phyloP scores from a whole-genome alignment of 2,329 filamentous ascomycete species.

The Pseudocercospora macadamiae region DNA sequence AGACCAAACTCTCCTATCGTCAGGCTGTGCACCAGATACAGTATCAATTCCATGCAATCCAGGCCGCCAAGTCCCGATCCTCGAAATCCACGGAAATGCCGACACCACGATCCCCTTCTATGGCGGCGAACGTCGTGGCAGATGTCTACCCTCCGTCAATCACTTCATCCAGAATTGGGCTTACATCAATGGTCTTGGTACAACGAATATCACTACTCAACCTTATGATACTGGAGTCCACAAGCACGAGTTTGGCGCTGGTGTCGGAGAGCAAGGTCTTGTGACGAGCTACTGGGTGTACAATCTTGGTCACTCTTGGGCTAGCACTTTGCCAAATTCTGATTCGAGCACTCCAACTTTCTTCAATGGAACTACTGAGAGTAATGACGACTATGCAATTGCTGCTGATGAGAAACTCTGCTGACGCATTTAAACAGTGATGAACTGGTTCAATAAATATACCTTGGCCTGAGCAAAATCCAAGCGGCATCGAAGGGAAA shows the following conservation, averaged over 20 bases:
- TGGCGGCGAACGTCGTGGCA: slow-evolving; percentile 38
- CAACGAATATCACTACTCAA: slow-evolving; percentile 30
- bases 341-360: slow-evolving; percentile 20
- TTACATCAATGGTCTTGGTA: slow-evolving; percentile 36
- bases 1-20: slow-evolving; percentile 17
- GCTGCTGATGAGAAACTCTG: no score
- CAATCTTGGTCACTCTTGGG: slow-evolving; percentile 45
- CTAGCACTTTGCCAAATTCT: slow-evolving; percentile 25
- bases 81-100: slow-evolving; percentile 48
- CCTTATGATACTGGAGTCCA: slow-evolving; percentile 28
- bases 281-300: slow-evolving; percentile 42
- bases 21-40: slow-evolving; percentile 22
- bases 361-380: slow-evolving; percentile 29
- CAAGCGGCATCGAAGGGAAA: no score
- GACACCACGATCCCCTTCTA: slow-evolving; percentile 47
- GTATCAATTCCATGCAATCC: slow-evolving; percentile 32
- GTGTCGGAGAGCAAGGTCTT: slow-evolving; percentile 33
- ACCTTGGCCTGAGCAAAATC: slow-evolving; percentile 13
- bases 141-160: slow-evolving; percentile 34
- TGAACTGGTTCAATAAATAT: slow-evolving; percentile 29
- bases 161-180: slow-evolving; percentile 44
- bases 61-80: slow-evolving; percentile 38
- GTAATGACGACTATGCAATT: no score
- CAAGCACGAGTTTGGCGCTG: slow-evolving; percentile 32
- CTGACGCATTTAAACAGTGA: no score